phyloP scores from a whole-genome alignment of 495 filamentous ascomycete species.

The Chaetomium fimeti region DNA sequence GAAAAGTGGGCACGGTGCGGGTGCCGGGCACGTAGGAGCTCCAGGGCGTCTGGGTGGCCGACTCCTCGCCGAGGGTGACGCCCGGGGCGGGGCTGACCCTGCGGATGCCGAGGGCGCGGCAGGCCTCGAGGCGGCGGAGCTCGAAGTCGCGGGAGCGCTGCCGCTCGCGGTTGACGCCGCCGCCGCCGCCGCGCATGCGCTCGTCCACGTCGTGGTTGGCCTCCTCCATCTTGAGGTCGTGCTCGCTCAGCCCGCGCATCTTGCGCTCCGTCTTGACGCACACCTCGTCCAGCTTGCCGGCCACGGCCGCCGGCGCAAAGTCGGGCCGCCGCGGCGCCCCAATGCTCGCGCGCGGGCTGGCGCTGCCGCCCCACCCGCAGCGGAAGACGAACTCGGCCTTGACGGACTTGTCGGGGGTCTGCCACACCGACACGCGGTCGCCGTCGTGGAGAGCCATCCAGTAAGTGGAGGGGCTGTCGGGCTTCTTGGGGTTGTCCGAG shows the following conservation, averaged over 20 bases:
- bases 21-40: slow-evolving; percentile 17
- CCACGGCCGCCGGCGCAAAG: slow-evolving; percentile 22
- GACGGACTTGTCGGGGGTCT: slow-evolving; percentile 29
- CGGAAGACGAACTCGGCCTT: slow-evolving; percentile 44
- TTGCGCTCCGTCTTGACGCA: slow-evolving; percentile 34
- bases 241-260: slow-evolving; percentile 32
- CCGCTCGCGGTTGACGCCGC: slow-evolving; percentile 40
- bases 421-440: slow-evolving; percentile 67
- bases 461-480: slow-evolving; percentile 47
- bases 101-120: slow-evolving; percentile 31
- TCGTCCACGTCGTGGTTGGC: slow-evolving; percentile 40
- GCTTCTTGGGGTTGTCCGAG: slow-evolving; percentile 46
- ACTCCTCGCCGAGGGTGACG: slow-evolving; percentile 12
- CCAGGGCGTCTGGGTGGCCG: slow-evolving; percentile 18
- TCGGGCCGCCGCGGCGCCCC: slow-evolving; percentile 20
- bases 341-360: slow-evolving; percentile 26
- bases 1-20: slow-evolving; percentile 26
- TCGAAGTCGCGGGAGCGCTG: slow-evolving; percentile 45
- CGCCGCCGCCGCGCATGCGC: slow-evolving; percentile 26
- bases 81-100: slow-evolving; percentile 29
- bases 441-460: slow-evolving; percentile 70
- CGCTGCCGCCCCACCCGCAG: slow-evolving; percentile 50
- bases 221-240: slow-evolving; percentile 37
- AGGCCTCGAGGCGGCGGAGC: slow-evolving; percentile 38
- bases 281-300: slow-evolving; percentile 33